Percentiles rank a stretch among this genome's conserved stretches.
These are phyloP conservation scores for Dianthus caryophyllus DNA, from an alignment of 148 eudicot species.

Conservation along the genomic window DNA sequence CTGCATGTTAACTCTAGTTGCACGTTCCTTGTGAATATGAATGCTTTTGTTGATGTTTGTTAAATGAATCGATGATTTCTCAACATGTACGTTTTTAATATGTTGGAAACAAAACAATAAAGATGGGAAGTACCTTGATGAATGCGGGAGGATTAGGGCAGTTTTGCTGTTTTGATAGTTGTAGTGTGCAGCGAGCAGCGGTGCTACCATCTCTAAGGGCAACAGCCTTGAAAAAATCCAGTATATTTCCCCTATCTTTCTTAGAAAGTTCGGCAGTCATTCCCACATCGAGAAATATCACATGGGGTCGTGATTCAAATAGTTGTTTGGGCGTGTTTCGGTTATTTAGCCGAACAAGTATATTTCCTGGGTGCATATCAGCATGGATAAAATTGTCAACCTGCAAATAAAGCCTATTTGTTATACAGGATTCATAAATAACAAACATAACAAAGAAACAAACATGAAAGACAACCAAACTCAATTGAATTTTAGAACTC, in stretches of 20 bases:
- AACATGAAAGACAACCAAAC: not conserved
- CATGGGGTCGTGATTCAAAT: slow-evolving; percentile 79
- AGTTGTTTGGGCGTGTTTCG: slow-evolving; percentile 36
- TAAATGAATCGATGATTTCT: too few relatives aligned
- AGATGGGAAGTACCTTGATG: too few relatives aligned
- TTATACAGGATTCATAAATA: too few relatives aligned
- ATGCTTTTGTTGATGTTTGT: too few relatives aligned
- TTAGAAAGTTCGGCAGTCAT: slow-evolving; percentile 97
- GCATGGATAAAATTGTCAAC: slow-evolving; percentile 98
- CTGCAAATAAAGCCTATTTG: too few relatives aligned
- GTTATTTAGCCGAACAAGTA: slow-evolving; percentile 70
- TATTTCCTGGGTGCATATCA: slow-evolving; percentile 99
- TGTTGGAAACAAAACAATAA: too few relatives aligned
- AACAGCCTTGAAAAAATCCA: slow-evolving; percentile 91
- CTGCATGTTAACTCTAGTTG: too few relatives aligned
- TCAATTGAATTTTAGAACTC: not conserved
- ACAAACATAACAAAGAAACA: too few relatives aligned
- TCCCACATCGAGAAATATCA: slow-evolving; percentile 92
- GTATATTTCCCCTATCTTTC: slow-evolving; percentile 57
- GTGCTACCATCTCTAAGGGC: slow-evolving; percentile 85
- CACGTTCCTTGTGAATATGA: too few relatives aligned
- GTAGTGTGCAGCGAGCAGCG: slow-evolving; percentile 77
- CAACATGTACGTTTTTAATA: too few relatives aligned
- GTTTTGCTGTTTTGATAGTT: slow-evolving; percentile 73
- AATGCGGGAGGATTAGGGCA: slow-evolving; percentile 88